Evolutionary conservation across 2,329 filamentous ascomycete genomes (phyloP), one percentile per base, ranked within the genome.

Genomic region (Curvularia verruculosa): DNA sequence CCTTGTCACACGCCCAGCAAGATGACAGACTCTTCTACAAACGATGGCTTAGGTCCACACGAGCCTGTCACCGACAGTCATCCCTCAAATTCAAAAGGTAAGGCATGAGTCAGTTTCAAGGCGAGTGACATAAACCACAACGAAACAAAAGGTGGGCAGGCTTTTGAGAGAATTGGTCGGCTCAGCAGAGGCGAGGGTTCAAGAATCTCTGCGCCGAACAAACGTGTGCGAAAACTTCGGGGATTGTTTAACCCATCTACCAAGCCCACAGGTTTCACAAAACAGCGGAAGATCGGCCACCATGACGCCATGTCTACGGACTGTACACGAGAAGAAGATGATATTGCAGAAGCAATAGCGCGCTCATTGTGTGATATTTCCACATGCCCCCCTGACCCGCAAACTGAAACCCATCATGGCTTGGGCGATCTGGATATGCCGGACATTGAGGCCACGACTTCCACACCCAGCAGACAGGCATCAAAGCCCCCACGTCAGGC

Each of bases 271-370:
- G 45, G 24, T 15, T 19, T 13, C 48, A 31, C 18, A 28, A 23
- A 44, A 13, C 34, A 49, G 12, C n/a, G 39, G 19, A 36, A 31
- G 21, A 29, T n/a, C n/a, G n/a, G n/a, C n/a, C n/a, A n/a, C 29
- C 8, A 21, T 12, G 13, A 31, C 23, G 46, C 15, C 12, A n/a
- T 6, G 15, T 7, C 19, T 44, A 18, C 5, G n/a, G 8, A 15
- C 18, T 24, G n/a, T 8, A 39, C 23, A 6, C 24, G 31, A 23
- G 49, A 52, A 7, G 21, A 59, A 13, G 40, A 52, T 15, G 56
- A 49, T 12, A 45, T 56, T 28, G 56, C 39, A 36, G 49, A 52
- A 49, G 56, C 56, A 12, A 46, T 59, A 21, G 19, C 49, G 10
- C 48, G 49, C 45, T 59, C 52, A 9, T 39, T 59, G n/a, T 23